Conservation (phyloP, 257 asterid species). For the Solanum piurae region DNA sequence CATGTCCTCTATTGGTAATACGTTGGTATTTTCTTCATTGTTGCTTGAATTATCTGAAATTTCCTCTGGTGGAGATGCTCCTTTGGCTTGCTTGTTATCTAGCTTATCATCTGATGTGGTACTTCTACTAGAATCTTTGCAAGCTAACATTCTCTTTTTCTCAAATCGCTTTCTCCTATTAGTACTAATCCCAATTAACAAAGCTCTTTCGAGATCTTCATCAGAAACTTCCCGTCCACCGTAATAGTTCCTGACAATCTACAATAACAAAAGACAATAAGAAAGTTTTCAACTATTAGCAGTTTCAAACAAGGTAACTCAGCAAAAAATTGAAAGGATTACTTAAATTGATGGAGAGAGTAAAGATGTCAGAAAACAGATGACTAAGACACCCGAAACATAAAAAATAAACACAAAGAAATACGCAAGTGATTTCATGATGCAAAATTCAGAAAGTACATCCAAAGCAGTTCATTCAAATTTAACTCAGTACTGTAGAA, state of each 20-base stretch:
- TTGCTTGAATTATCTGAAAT: slow-evolving; percentile 7
- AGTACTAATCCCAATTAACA: slow-evolving; percentile 82
- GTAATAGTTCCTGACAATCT: slow-evolving; percentile 67
- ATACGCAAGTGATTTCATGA: neutral
- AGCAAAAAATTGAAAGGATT: neutral
- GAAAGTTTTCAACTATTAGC: neutral
- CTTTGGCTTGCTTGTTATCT: slow-evolving; percentile 5
- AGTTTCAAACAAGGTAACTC: neutral
- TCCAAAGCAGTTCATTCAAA: neutral
- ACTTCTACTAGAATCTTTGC: slow-evolving; percentile 22
- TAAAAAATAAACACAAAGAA: neutral
- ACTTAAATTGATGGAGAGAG: neutral
- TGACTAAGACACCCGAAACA: neutral
- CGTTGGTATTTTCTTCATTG: slow-evolving; percentile 19
- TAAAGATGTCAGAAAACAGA: neutral
- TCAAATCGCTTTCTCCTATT: slow-evolving; percentile 62
- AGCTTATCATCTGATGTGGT: slow-evolving; percentile 7
- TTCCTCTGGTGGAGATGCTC: neutral
- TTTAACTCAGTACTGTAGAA: neutral
- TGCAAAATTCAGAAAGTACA: neutral
- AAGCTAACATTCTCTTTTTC: slow-evolving; percentile 48
- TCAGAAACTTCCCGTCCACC: slow-evolving; percentile 84
- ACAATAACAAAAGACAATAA: slow-evolving; percentile 7
- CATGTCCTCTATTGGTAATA: slow-evolving; percentile 4
- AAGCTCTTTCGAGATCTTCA: slow-evolving; percentile 76